Base-by-base conservation (phyloP, 2,329 filamentous ascomycete species). In the Fusarium protoensiforme region DNA sequence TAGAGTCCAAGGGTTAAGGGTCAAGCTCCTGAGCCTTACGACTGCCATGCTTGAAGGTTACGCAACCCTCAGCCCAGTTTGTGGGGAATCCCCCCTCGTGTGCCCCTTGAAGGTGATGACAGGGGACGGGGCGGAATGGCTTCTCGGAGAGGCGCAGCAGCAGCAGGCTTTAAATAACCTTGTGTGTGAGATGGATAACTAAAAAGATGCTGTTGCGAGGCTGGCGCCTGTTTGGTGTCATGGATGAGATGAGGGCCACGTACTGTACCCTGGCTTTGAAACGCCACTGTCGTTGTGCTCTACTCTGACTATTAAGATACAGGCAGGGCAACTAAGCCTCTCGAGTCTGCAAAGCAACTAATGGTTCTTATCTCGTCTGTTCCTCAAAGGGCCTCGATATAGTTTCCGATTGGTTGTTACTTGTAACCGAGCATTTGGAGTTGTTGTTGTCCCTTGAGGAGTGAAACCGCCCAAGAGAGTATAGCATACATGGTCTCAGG, bases 21-120 rank as follows among this genome's bases (percentile, higher is more conserved):
- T n/a, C 51, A 35, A 14, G 18, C 27, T 22, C 29, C 27, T 35
- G 6, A 35, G 27, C 29, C 31, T 56, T 36, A 56, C 51, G 51
- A 56, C 31, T 56, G 31, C 51, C 51, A 20, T 31, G 18, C 59
- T 35, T 35, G 43, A 64, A 8, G 43, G 31, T 73, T 67, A 73
- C 70, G 61, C 61, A 60, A 54, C 36, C 48, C 68, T 71, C 68
- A 69, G 71, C 65, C 68, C 61, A 63, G 60, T 67, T 64, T 69
- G 69, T 73, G 67, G 67, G 61, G 62, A 57, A 51, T n/a, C 48
- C 22, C 24, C 48, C 22, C 24, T 53, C 33, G 20, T 51, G 48
- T 56, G 20, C 20, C 41, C n/a, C 22, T 46, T 46, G 38, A 18
- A 14, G 18, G 16, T 14, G 35, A 24, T 14, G 65, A 22, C 56